A percentile compares a stretch with the other conserved stretches of the same genome.
phyloP scores from a whole-genome alignment of 495 filamentous ascomycete species.

The Aspergillus bertholletiae region DNA sequence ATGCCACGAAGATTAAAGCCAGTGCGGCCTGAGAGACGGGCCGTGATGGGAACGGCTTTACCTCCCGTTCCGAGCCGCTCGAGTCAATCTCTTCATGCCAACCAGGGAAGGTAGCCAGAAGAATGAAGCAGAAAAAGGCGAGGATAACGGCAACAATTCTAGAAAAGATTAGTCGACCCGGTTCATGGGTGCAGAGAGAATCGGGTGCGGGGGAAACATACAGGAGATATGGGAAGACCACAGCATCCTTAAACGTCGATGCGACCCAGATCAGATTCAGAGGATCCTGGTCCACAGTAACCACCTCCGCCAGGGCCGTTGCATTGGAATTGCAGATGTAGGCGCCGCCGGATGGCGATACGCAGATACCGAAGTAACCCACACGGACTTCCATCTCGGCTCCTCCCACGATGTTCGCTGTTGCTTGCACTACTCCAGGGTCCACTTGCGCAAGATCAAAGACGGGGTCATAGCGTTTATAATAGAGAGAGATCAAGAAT shows the following conservation, averaged over 20 bases:
- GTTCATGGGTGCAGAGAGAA: not conserved
- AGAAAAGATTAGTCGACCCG: conserved; percentile 10
- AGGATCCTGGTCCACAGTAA: conserved; percentile 64
- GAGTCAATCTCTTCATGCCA: conserved; percentile 65
- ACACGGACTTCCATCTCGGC: conserved; percentile 66
- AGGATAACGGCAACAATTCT: conserved; percentile 70
- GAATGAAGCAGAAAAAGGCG: conserved; percentile 65
- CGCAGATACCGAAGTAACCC: conserved; percentile 69
- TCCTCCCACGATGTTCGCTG: conserved; percentile 60
- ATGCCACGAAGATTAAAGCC: conserved; percentile 63
- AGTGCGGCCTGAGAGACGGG: conserved; percentile 64
- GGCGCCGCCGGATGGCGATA: conserved; percentile 58
- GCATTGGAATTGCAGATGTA: conserved; percentile 68
- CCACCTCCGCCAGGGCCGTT: conserved; percentile 58
- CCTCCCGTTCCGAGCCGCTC: conserved; percentile 52
- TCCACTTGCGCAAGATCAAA: conserved; percentile 75
- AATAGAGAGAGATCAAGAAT: conserved; percentile 70
- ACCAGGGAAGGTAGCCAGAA: conserved; percentile 68
- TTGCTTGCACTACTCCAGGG: conserved; percentile 69
- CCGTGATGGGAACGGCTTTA: conserved; percentile 67
- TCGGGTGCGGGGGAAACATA: conserved; percentile 30
- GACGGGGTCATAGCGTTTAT: conserved; percentile 57
- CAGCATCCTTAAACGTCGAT: conserved; percentile 66
- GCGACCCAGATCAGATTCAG: conserved; percentile 71
- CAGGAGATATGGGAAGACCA: conserved; percentile 70